A percentile compares a stretch with the other conserved stretches of the same genome.
Conservation (phyloP, 176 grass and related monocot species). For the Paspalum vaginatum region DNA sequence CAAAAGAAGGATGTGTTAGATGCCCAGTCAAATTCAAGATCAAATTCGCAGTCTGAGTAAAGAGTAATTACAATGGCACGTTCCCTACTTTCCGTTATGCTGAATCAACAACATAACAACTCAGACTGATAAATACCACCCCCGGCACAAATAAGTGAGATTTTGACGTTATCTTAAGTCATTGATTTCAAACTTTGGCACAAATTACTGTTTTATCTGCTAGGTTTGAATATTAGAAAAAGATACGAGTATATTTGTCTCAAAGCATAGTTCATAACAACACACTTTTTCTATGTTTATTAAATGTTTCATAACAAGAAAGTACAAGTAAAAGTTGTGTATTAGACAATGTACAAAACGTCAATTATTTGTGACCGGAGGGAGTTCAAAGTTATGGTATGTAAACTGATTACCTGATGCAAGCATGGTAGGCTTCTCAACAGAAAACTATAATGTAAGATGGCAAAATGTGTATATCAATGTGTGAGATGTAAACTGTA, state of each 20-base stretch:
- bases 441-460: not conserved
- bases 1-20: not conserved
- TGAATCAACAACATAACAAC: slow-evolving; percentile 21
- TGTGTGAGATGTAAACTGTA: not conserved
- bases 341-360: not conserved
- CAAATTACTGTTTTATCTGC: not conserved
- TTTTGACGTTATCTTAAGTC: not conserved
- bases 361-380: not conserved
- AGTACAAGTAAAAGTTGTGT: not conserved
- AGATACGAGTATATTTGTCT: not conserved
- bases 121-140: slow-evolving; percentile 4
- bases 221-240: not conserved
- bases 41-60: not conserved
- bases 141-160: not conserved
- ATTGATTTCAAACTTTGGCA: not conserved
- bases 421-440: slow-evolving; percentile 92
- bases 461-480: too few species aligned
- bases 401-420: slow-evolving; percentile 72
- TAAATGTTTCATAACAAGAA: not conserved
- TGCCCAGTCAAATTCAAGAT: not conserved
- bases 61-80: not conserved
- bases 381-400: not conserved
- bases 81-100: not conserved
- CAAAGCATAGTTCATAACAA: not conserved
- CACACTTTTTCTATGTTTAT: not conserved